Percentiles rank a stretch among this genome's conserved stretches.
These are phyloP conservation scores for Monosporascus sp. DNA, from an alignment of 2,329 filamentous ascomycete genomes.

Conservation along the genomic window DNA sequence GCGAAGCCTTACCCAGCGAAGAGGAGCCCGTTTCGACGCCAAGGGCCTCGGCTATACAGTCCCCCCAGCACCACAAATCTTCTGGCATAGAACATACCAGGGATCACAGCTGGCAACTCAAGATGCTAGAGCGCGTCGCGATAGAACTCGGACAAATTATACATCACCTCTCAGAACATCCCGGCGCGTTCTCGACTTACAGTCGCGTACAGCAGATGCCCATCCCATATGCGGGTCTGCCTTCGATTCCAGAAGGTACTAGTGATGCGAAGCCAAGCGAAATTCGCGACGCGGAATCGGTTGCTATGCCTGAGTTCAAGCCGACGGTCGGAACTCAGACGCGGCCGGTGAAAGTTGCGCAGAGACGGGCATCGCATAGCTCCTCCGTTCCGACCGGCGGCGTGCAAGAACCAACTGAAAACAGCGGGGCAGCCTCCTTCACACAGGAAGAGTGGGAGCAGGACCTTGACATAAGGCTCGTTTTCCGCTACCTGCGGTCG, in stretches of 20 bases:
- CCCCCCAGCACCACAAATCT: slow-evolving; percentile 17
- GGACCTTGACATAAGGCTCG: slow-evolving; percentile 83
- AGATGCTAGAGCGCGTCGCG: slow-evolving; percentile 77
- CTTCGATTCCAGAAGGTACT: slow-evolving; percentile 53
- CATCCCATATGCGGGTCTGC: slow-evolving; percentile 74
- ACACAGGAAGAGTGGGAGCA: slow-evolving; percentile 87
- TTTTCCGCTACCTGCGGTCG: slow-evolving; percentile 80
- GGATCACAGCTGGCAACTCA: slow-evolving; percentile 63
- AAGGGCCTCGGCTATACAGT: slow-evolving; percentile 33
- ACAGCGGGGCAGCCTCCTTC: slow-evolving; percentile 30
- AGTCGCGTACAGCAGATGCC: slow-evolving; percentile 57
- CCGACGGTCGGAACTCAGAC: slow-evolving; percentile 38
- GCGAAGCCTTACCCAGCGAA: slow-evolving; percentile 63
- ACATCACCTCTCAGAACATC: slow-evolving; percentile 77
- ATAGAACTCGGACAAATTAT: slow-evolving; percentile 81
- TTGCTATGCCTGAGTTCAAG: slow-evolving; percentile 40
- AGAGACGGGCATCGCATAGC: slow-evolving; percentile 14
- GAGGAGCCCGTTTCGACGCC: slow-evolving; percentile 44
- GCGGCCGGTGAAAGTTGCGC: slow-evolving; percentile 33
- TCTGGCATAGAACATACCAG: slow-evolving; percentile 26
- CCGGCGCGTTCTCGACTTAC: slow-evolving; percentile 85
- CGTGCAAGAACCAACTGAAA: slow-evolving; percentile 15
- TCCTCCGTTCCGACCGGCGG: slow-evolving; percentile 4
- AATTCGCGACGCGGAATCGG: slow-evolving; percentile 46
- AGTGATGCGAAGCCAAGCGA: slow-evolving; percentile 26